These are phyloP conservation scores for Mortierella polycephala DNA, from an alignment of 371 early-diverging fungal genomes.

Conservation along the genomic window DNA sequence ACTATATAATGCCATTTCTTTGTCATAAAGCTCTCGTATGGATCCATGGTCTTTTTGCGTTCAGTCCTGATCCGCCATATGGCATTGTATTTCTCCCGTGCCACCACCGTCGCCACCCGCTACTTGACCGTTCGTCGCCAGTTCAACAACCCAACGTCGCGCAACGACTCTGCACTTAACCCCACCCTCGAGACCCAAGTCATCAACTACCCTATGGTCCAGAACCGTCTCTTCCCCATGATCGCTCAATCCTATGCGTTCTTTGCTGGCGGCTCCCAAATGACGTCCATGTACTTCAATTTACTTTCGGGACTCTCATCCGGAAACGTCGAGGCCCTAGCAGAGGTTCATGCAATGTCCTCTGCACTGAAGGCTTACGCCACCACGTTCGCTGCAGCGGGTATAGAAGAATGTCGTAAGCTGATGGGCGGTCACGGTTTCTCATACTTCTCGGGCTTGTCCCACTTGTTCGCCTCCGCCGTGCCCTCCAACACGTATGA, in stretches of 20 bases:
- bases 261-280: constrained; percentile 74
- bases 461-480: constrained; percentile 62
- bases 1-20: constrained; percentile 2
- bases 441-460: constrained; percentile 77
- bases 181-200: constrained; percentile 74
- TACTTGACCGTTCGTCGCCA: constrained; percentile 64
- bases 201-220: constrained; percentile 83
- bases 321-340: constrained; percentile 68
- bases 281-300: constrained; percentile 69
- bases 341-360: constrained; percentile 85
- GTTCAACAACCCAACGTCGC: constrained; percentile 60
- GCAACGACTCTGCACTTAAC: constrained; percentile 42
- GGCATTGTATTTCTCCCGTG: constrained; percentile 67
- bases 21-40: constrained; percentile 66
- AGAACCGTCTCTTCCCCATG: constrained; percentile 77
- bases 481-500: constrained; percentile 59
- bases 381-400: constrained; percentile 76
- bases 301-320: constrained; percentile 71
- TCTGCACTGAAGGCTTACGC: constrained; percentile 85
- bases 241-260: constrained; percentile 81
- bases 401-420: constrained; percentile 79
- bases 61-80: constrained; percentile 70
- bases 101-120: constrained; percentile 60
- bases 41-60: constrained; percentile 81
- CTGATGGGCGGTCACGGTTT: constrained; percentile 88